phyloP scores from a whole-genome alignment of 192 early-diverging fungal species.

The Coemansia sp. region DNA sequence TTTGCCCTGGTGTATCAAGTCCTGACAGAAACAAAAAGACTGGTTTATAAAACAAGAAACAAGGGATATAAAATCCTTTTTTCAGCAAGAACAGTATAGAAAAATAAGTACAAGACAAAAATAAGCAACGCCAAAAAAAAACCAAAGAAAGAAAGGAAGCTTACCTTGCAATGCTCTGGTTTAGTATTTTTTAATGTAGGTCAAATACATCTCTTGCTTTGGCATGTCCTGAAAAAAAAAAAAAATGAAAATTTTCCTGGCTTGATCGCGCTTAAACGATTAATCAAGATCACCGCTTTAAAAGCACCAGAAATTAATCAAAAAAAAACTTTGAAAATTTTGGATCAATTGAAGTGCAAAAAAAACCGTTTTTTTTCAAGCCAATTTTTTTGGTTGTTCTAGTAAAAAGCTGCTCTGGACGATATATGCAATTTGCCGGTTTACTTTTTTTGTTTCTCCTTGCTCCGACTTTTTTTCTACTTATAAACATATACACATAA shows the following conservation, averaged over 20 bases:
- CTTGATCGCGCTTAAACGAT: not conserved
- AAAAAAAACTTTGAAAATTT: not conserved
- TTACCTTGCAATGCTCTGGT: too few relatives aligned
- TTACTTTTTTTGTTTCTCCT: not conserved
- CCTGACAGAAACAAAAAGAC: not conserved
- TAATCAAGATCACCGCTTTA: not conserved
- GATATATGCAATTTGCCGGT: not conserved
- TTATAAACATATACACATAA: not conserved
- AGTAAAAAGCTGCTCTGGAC: not conserved
- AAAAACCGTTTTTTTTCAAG: not conserved
- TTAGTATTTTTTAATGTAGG: too few relatives aligned
- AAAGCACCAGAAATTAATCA: constrained; percentile 5
- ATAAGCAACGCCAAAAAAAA: too few relatives aligned
- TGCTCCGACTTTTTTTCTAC: not conserved
- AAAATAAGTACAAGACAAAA: too few relatives aligned
- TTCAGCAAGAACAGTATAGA: too few relatives aligned
- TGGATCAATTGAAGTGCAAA: not conserved
- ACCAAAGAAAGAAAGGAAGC: too few relatives aligned
- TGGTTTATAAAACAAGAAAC: not conserved
- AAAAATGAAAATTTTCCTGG: constrained; percentile 25
- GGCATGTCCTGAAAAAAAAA: constrained; percentile 3
- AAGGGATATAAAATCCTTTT: not conserved
- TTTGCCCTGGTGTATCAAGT: not conserved
- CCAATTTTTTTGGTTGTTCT: not conserved
- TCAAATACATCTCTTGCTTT: not conserved